These are phyloP conservation scores for Crithidia acanthocephali DNA, from an alignment of 208 protist species.

Conservation along the genomic window DNA sequence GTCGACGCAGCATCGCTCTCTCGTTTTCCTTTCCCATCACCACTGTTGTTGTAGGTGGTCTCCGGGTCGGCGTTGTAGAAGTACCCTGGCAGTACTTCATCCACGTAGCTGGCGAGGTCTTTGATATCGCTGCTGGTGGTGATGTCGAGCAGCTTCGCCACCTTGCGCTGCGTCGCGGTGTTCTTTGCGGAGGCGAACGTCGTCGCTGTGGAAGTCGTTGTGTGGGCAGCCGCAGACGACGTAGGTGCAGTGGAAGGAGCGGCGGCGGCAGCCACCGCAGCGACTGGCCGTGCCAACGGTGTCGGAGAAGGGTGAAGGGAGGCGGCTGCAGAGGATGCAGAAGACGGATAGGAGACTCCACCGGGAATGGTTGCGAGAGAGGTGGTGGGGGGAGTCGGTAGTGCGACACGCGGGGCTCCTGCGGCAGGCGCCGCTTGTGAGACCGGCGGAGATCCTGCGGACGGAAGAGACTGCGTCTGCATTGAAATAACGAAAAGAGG, in stretches of 20 bases:
- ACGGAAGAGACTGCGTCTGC: too few species aligned
- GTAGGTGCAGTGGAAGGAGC: background rate
- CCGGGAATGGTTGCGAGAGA: too few species aligned
- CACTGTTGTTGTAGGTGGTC: background rate
- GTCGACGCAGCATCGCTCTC: slow-evolving; percentile 6
- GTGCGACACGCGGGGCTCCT: too few species aligned
- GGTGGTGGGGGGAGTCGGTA: too few species aligned
- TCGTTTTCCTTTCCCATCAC: background rate
- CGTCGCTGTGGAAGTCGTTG: background rate
- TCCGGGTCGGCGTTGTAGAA: slow-evolving; percentile 31
- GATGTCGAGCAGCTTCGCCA: slow-evolving; percentile 62
- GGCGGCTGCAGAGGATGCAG: background rate
- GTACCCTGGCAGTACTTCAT: slow-evolving; percentile 53
- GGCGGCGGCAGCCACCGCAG: background rate
- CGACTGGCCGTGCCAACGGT: background rate
- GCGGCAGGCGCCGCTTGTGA: too few species aligned
- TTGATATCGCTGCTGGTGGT: slow-evolving; percentile 61
- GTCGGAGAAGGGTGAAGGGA: background rate
- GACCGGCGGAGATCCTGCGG: too few species aligned
- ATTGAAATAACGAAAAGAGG: too few species aligned
- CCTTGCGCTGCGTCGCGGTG: slow-evolving; percentile 30
- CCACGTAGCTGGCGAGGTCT: slow-evolving; percentile 67
- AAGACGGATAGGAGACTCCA: background rate
- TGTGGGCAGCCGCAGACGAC: too few species aligned
- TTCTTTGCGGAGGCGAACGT: slow-evolving; percentile 12